phyloP scores from a whole-genome alignment of 306 rosid genomes.

The Lagenaria siceraria region DNA sequence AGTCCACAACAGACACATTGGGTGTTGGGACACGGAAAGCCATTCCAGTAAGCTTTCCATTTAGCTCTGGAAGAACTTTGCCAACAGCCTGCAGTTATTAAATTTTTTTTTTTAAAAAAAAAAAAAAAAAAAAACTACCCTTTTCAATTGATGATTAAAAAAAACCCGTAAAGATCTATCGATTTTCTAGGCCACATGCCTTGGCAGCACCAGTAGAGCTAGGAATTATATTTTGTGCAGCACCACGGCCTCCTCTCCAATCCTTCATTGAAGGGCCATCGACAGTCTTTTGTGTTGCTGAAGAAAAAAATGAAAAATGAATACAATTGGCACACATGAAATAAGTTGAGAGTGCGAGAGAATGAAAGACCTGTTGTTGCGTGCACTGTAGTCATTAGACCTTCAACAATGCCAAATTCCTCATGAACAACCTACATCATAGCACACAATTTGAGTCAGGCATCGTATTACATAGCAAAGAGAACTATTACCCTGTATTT shows the following conservation, averaged over 20 bases:
- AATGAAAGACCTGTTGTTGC: constrained; percentile 80
- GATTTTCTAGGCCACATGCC: constrained; percentile 18
- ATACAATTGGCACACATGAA: neutral
- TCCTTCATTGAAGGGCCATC: constrained; percentile 99
- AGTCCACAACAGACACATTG: constrained; percentile 91
- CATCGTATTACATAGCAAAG: neutral
- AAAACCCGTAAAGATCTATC: neutral
- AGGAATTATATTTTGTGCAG: constrained; percentile 88
- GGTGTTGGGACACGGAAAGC: constrained; percentile 99
- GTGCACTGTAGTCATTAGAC: constrained; percentile 99
- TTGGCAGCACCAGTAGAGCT: constrained; percentile 99
- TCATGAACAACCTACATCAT: constrained; percentile 71
- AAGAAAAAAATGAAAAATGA: neutral
- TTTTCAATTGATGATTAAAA: neutral
- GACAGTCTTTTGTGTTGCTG: constrained; percentile 98
- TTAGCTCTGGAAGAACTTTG: constrained; percentile 93
- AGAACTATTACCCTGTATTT: neutral
- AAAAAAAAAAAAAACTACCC: neutral
- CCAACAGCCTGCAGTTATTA: constrained; percentile 73
- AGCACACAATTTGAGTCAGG: neutral
- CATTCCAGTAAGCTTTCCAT: constrained; percentile 99
- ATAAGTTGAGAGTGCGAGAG: constrained; percentile 4
- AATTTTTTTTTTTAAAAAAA: neutral
- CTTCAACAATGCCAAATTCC: constrained; percentile 90
- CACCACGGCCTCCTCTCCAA: constrained; percentile 99